Conservation (phyloP, 441 rosid species). For the Syzygium syzygioides region DNA sequence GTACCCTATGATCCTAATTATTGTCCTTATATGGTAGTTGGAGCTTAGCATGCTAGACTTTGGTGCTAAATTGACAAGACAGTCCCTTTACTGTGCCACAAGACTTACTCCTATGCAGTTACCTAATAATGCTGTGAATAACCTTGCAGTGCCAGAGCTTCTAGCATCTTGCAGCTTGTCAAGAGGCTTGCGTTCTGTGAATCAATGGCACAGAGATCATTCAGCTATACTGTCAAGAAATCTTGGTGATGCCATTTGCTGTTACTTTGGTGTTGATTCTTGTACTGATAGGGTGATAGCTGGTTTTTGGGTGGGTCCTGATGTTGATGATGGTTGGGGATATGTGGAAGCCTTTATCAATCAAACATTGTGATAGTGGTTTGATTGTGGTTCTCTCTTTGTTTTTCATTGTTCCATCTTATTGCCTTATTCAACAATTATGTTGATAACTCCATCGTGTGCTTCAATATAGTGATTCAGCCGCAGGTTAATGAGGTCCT, state of each 20-base stretch:
- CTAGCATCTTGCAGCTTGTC: constrained; percentile 11
- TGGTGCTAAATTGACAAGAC: neutral
- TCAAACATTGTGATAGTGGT: constrained; percentile 19
- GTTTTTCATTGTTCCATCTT: neutral
- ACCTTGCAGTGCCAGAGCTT: constrained; percentile 36
- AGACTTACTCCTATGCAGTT: neutral
- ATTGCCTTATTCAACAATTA: neutral
- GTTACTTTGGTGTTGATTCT: constrained; percentile 24
- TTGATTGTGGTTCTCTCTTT: neutral
- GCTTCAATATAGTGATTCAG: neutral
- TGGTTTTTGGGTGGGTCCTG: constrained; percentile 77
- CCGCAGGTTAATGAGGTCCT: neutral
- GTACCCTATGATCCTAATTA: neutral
- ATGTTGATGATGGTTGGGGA: constrained; percentile 75
- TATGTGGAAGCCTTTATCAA: constrained; percentile 50
- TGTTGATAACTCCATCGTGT: neutral
- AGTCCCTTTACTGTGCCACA: neutral
- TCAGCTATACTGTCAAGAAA: constrained; percentile 7
- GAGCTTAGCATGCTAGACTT: neutral
- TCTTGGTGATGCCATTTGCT: constrained; percentile 25
- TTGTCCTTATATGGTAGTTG: neutral
- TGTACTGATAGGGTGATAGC: constrained; percentile 24
- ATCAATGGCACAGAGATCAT: constrained; percentile 6
- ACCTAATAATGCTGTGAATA: constrained; percentile 8
- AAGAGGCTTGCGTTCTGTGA: constrained; percentile 9